Conservation (phyloP, 345 rosid genomes). For the Syzygium aqueum region DNA sequence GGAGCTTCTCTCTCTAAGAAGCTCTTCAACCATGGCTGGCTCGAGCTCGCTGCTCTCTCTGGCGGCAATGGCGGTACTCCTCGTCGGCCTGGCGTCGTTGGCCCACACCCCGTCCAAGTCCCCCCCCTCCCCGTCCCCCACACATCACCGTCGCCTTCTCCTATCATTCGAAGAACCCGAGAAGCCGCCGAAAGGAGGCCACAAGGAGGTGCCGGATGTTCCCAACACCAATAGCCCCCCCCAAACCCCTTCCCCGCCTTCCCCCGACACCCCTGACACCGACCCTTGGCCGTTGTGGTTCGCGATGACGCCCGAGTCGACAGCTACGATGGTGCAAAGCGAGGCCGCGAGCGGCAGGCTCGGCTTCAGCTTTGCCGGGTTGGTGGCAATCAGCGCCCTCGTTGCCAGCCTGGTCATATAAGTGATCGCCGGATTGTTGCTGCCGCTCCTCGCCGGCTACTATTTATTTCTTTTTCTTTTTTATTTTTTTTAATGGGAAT, state of each 20-base stretch:
- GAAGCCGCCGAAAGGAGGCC: background rate
- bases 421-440: background rate
- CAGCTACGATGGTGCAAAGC: too few species aligned
- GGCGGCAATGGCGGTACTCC: background rate
- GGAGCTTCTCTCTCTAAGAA: background rate
- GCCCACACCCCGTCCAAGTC: conserved; percentile 2
- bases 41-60: too few species aligned
- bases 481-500: background rate
- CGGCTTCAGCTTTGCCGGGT: background rate
- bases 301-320: too few species aligned
- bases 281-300: too few species aligned
- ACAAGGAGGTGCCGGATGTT: too few species aligned
- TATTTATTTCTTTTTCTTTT: background rate
- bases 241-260: too few species aligned
- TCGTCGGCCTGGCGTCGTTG: background rate
- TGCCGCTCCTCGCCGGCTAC: background rate
- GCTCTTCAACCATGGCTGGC: background rate
- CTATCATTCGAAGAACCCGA: background rate
- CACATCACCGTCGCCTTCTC: conserved; percentile 2
- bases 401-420: conserved; percentile 11
- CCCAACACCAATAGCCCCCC: too few species aligned
- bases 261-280: too few species aligned
- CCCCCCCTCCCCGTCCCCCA: conserved; percentile 1
- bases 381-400: background rate
- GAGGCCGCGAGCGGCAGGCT: too few species aligned